phyloP scores from a whole-genome alignment of 2,329 filamentous ascomycete species.

The Diaporthe vexans region DNA sequence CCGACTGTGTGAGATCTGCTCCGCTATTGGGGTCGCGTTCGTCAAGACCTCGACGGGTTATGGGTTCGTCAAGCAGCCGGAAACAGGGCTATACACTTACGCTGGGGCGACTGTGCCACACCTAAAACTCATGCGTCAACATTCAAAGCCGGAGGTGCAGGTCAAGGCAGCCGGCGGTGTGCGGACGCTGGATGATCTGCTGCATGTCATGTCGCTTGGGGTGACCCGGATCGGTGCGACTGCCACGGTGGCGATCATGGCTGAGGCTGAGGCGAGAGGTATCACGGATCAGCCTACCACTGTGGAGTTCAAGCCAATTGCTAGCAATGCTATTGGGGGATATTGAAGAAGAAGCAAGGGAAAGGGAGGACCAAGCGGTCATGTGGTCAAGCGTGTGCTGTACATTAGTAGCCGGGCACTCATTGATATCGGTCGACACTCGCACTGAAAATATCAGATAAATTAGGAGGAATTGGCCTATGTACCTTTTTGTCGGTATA shows the following conservation, averaged over 20 bases:
- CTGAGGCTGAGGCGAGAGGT: constrained; percentile 65
- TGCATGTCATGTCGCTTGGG: constrained; percentile 67
- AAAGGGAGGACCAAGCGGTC: too few relatives aligned
- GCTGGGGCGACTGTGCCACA: constrained; percentile 65
- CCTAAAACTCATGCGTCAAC: constrained; percentile 67
- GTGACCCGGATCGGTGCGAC: constrained; percentile 70
- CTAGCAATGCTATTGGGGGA: neutral
- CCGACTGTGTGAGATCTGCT: constrained; percentile 68
- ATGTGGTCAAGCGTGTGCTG: neutral
- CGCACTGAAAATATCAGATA: too few relatives aligned
- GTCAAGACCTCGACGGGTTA: constrained; percentile 74
- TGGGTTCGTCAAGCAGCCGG: constrained; percentile 68
- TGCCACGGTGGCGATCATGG: constrained; percentile 66
- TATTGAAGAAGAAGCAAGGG: neutral
- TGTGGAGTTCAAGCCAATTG: constrained; percentile 3
- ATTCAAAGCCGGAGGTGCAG: constrained; percentile 59
- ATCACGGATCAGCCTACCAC: constrained; percentile 51
- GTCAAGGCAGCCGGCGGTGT: constrained; percentile 72
- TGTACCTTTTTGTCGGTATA: too few relatives aligned
- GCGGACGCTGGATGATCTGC: constrained; percentile 67
- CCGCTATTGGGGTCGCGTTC: constrained; percentile 64
- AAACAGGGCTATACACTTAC: constrained; percentile 63
- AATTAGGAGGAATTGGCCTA: too few relatives aligned
- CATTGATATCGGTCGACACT: neutral
- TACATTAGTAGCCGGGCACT: neutral